Evolutionary conservation across 129 eudicot species (phyloP).

Genomic region (Saussurea involucrata): DNA sequence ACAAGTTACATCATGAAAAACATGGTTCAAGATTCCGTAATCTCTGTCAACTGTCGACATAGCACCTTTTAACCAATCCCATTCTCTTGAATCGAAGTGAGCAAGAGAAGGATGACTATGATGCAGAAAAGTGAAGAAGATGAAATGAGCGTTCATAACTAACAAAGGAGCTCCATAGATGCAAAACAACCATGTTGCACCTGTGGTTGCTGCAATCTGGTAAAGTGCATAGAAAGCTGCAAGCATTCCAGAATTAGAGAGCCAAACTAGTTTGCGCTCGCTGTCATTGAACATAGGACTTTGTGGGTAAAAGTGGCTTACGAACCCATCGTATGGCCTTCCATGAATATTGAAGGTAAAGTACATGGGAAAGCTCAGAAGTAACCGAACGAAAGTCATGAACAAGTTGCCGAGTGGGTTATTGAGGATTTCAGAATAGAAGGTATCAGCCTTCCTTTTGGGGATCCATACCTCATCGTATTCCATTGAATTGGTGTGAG

Average conservation of each 20-base stretch:
- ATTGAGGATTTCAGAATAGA: conserved; percentile 14
- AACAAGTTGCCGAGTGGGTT: conserved; percentile 27
- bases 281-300: conserved; percentile 16
- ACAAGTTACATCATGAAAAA: conserved; percentile 12
- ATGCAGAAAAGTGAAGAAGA: conserved; percentile 10
- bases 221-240: background rate
- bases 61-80: conserved; percentile 26
- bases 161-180: conserved; percentile 19
- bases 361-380: conserved; percentile 27
- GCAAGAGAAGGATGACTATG: conserved; percentile 20
- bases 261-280: conserved; percentile 12
- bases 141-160: conserved; percentile 17
- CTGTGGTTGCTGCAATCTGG: background rate
- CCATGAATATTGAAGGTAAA: conserved; percentile 23
- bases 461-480: conserved; percentile 29
- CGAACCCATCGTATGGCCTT: conserved; percentile 14
- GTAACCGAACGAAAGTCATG: conserved; percentile 6
- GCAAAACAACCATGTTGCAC: conserved; percentile 19
- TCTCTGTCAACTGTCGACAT: conserved; percentile 17
- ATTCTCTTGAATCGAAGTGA: conserved; percentile 10
- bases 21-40: conserved; percentile 12
- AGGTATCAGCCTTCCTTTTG: conserved; percentile 15
- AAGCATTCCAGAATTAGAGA: conserved; percentile 14
- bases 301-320: conserved; percentile 15
- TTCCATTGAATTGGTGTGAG: conserved; percentile 28